Evolutionary conservation across 139 green algal genomes (phyloP), one percentile per base, ranked within the genome.

Genomic region (Micractinium sp.): DNA sequence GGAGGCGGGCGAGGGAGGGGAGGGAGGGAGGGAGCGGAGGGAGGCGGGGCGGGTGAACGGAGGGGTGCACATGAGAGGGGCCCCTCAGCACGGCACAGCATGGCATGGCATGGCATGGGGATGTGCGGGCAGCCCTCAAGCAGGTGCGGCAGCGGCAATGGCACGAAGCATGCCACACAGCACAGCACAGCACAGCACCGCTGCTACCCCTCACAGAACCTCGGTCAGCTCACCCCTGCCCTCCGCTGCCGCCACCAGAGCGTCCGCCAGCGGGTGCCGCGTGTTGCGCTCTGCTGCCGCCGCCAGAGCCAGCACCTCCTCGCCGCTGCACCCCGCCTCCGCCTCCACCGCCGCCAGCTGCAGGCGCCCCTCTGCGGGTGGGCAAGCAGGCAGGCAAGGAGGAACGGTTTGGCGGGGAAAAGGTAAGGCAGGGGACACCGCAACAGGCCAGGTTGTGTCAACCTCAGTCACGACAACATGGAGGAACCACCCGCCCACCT

Each of bases 221-320:
- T 9, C 47, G 9, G 47, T 56, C 7, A 56, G 0, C 83, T 63
- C 77, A 88, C 94, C 91, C 47, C 91, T 82, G 2, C 86, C n/a
- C 25, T 61, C 29, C 0, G 94, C 96, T 39, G 93, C 94, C 2
- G 80, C 79, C 39, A 95, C 76, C 1, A 99, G 87, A 0, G 97
- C 97, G 22, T 93, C 91, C 22, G 97, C 97, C 61, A 99, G 87
- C 3, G 97, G 97, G 92, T 99, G 97, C 4, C 93, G 88, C 0
- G 96, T 97, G 41, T 81, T 87, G 2, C 88, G 83, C 92, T 99
- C 97, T 16, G 95, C 94, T n/a, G 94, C 94, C 29, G 97, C 97
- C 22, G 96, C 96, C 85, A 96, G 31, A 36, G 33, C 67, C 90
- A 98, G 89, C 89, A 97, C 29, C 47, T 91, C 82, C 19, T 82